Evolutionary conservation across 148 eudicot species (phyloP).

Genomic region (Vaccinium corymbosum): DNA sequence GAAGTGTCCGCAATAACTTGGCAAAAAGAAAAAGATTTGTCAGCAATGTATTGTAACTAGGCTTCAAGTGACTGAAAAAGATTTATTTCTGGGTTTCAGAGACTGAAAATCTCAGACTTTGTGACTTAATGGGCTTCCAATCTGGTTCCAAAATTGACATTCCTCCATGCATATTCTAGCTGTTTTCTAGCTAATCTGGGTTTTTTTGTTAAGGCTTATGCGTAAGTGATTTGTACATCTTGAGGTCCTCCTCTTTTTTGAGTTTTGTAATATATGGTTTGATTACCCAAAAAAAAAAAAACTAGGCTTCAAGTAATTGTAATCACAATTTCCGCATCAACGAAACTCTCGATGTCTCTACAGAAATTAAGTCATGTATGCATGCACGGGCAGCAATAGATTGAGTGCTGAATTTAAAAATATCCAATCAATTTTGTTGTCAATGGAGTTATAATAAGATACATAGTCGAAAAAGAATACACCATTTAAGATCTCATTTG

Average conservation of each 20-base stretch:
- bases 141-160: neutral
- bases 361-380: neutral
- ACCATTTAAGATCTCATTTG: neutral
- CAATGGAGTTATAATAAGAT: neutral
- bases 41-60: neutral
- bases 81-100: too few relatives aligned
- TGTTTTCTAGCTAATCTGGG: neutral
- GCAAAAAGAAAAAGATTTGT: too few relatives aligned
- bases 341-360: neutral
- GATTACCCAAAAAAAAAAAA: slow-evolving; percentile 39
- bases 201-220: neutral
- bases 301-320: too few relatives aligned
- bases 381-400: neutral
- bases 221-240: neutral
- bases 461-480: neutral
- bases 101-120: too few relatives aligned
- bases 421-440: neutral
- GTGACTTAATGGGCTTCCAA: too few relatives aligned
- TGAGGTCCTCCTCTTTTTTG: neutral
- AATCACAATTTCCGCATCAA: neutral
- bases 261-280: neutral
- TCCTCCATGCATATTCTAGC: neutral
- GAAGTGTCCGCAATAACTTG: neutral
- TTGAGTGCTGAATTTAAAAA: neutral
- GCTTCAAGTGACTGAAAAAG: neutral